These are phyloP conservation scores for Paramyrothecium roridum DNA, from an alignment of 2,329 filamentous ascomycete genomes.

Conservation along the genomic window DNA sequence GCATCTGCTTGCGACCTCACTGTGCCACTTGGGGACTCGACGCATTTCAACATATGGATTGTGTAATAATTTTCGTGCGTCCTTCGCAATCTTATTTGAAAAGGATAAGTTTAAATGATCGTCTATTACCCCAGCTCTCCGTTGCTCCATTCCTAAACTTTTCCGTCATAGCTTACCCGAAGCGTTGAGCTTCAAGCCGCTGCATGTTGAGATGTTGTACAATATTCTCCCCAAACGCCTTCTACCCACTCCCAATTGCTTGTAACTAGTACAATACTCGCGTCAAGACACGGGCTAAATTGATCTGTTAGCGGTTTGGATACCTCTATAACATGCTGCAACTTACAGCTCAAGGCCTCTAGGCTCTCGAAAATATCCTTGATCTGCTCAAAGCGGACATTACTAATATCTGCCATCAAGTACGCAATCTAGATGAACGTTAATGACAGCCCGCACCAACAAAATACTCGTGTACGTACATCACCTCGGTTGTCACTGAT, in stretches of 20 bases:
- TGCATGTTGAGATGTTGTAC: background rate
- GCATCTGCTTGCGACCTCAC: too few relatives aligned
- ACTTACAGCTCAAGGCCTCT: constrained; percentile 75
- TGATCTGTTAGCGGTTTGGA: constrained; percentile 4
- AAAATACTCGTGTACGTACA: constrained; percentile 40
- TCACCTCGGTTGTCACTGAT: constrained; percentile 95
- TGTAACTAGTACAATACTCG: constrained; percentile 40
- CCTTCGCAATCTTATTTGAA: too few relatives aligned
- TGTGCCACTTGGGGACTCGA: too few relatives aligned
- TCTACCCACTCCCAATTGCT: background rate
- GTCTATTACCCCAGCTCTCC: too few relatives aligned
- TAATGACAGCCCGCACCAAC: background rate
- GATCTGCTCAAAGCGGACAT: constrained; percentile 76
- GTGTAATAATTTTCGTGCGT: too few relatives aligned
- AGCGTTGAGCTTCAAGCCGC: background rate
- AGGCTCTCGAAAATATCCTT: constrained; percentile 81
- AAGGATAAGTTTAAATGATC: too few relatives aligned
- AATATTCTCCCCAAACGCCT: background rate
- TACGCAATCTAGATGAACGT: constrained; percentile 66
- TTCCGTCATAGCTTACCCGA: background rate
- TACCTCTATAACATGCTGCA: background rate
- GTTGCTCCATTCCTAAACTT: too few relatives aligned
- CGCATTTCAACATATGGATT: too few relatives aligned
- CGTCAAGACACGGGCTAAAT: constrained; percentile 42
- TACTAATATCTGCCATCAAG: constrained; percentile 95